phyloP scores from a whole-genome alignment of 2,329 filamentous ascomycete species.

The Colletotrichum falcatum region DNA sequence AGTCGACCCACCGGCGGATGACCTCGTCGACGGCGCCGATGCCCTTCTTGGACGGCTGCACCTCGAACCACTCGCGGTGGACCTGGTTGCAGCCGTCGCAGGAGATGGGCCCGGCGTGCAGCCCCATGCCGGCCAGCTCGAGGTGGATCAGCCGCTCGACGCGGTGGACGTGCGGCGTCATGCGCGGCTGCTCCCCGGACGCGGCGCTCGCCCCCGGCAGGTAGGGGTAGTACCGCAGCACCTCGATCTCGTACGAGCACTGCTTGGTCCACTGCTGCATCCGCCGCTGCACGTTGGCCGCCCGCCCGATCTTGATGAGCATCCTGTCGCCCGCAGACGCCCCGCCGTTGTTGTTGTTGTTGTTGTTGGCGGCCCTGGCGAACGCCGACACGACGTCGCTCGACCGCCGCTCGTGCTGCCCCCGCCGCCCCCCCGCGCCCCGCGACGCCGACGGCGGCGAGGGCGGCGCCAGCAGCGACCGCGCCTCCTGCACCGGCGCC shows the following conservation, averaged over 20 bases:
- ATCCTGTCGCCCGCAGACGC: slow-evolving; percentile 66
- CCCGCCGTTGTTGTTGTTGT: too few relatives aligned
- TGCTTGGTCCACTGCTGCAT: slow-evolving; percentile 95
- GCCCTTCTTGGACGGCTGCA: slow-evolving; percentile 78
- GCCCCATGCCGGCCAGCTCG: slow-evolving; percentile 76
- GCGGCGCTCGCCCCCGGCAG: slow-evolving; percentile 57
- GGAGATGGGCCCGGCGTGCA: slow-evolving; percentile 64
- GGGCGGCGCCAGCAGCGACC: slow-evolving; percentile 68
- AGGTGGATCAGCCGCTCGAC: slow-evolving; percentile 93
- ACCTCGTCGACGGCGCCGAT: slow-evolving; percentile 76
- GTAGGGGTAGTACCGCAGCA: slow-evolving; percentile 94
- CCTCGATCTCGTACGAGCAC: slow-evolving; percentile 88
- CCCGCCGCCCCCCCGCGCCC: slow-evolving; percentile 48
- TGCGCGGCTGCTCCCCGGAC: slow-evolving; percentile 63
- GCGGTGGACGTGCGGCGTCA: slow-evolving; percentile 86
- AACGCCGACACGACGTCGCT: slow-evolving; percentile 68
- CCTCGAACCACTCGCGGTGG: slow-evolving; percentile 96
- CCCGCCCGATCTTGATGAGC: slow-evolving; percentile 75
- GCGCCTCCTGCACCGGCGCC: slow-evolving; percentile 68
- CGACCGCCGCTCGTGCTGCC: slow-evolving; percentile 58
- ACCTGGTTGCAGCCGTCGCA: slow-evolving; percentile 85
- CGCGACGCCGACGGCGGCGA: too few relatives aligned
- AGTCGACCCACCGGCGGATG: slow-evolving; percentile 86
- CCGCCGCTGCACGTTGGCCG: slow-evolving; percentile 87
- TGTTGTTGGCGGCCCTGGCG: slow-evolving; percentile 54